Conservation (phyloP, 768 basidiomycete genomes). For the Myochromella boudieri region DNA sequence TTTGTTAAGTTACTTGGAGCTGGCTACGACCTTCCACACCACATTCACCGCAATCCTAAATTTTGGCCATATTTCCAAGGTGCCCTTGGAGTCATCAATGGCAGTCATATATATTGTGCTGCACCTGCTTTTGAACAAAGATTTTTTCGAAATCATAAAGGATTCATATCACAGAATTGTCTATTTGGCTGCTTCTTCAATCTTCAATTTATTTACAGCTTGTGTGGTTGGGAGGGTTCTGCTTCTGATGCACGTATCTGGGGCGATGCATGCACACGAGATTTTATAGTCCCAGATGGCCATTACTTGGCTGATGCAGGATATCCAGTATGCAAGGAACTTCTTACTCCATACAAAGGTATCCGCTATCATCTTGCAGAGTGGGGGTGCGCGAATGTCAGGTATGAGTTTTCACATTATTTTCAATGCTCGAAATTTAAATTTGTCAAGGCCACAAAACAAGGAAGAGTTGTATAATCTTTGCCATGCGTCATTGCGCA, state of each 20-base stretch:
- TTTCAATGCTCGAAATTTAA: neutral
- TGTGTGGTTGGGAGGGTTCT: too few relatives aligned
- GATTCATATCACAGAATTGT: neutral
- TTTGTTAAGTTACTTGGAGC: neutral
- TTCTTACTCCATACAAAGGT: constrained; percentile 1
- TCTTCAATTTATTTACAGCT: neutral
- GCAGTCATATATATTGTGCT: constrained; percentile 26
- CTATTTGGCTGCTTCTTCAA: neutral
- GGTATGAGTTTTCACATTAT: neutral
- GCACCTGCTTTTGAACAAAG: constrained; percentile 19
- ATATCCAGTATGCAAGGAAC: constrained; percentile 2
- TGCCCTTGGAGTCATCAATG: constrained; percentile 33
- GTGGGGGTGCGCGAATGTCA: neutral
- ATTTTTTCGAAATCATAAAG: neutral
- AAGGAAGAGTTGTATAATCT: too few relatives aligned
- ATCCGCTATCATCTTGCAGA: constrained; percentile 1
- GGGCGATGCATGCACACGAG: neutral
- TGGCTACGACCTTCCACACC: neutral
- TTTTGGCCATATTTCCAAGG: constrained; percentile 31
- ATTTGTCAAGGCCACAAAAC: too few relatives aligned
- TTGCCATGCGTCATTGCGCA: too few relatives aligned
- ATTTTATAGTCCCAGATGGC: neutral
- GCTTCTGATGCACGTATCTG: too few relatives aligned
- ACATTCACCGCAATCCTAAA: constrained; percentile 18
- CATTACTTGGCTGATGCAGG: neutral